Conservation (phyloP, 2,329 filamentous ascomycete genomes). For the Pseudopithomyces chartarum region DNA sequence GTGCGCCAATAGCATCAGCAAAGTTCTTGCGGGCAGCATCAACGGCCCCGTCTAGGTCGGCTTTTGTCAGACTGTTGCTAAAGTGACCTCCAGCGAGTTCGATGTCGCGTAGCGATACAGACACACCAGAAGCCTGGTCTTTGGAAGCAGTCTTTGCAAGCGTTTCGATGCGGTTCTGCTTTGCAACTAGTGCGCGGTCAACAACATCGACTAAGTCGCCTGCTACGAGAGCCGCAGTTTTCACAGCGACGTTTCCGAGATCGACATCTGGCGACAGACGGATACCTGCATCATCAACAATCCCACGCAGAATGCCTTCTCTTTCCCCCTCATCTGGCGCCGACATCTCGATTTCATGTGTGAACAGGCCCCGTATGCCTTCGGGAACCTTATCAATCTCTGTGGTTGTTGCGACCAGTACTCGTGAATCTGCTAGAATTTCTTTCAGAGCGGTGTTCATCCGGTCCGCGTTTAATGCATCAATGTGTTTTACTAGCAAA, state of each 20-base stretch:
- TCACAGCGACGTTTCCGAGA: slow-evolving; percentile 82
- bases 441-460: slow-evolving; percentile 86
- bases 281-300: slow-evolving; percentile 76
- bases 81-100: slow-evolving; percentile 82
- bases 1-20: slow-evolving; percentile 93
- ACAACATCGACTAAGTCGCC: slow-evolving; percentile 94
- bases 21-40: slow-evolving; percentile 98
- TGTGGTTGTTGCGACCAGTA: slow-evolving; percentile 91
- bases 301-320: slow-evolving; percentile 81
- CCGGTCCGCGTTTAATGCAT: slow-evolving; percentile 87
- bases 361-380: slow-evolving; percentile 86
- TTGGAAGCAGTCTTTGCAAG: slow-evolving; percentile 61
- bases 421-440: slow-evolving; percentile 76
- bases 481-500: slow-evolving; percentile 85
- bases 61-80: slow-evolving; percentile 76
- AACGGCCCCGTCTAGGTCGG: slow-evolving; percentile 90
- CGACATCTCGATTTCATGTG: slow-evolving; percentile 90
- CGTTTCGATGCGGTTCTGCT: slow-evolving; percentile 73
- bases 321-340: slow-evolving; percentile 92
- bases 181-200: slow-evolving; percentile 81
- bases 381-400: slow-evolving; percentile 95
- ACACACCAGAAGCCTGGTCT: slow-evolving; percentile 35
- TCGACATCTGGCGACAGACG: slow-evolving; percentile 84
- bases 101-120: slow-evolving; percentile 78
- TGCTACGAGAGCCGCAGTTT: slow-evolving; percentile 93